Evolutionary conservation across 164 flowering plant genomes (phyloP), one percentile per base, ranked within the genome.

Genomic region (Berberis vulgaris): DNA sequence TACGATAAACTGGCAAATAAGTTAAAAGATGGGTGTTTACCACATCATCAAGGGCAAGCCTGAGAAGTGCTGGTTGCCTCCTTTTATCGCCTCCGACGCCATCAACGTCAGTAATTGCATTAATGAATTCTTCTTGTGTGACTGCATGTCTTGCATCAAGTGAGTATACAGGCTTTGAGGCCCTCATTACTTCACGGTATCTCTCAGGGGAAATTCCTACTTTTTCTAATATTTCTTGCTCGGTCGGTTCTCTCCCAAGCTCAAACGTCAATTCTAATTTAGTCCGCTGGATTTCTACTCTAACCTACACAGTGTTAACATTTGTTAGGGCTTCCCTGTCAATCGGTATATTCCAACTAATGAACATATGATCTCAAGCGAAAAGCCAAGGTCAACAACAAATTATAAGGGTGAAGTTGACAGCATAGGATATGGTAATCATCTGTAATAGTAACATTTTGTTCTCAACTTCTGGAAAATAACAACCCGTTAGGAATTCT

Each of bases 41-140:
- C 91, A 95, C 99, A 77, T 95, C 99, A 79, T 95, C 99, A 12
- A 95, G 76, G 58, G 99, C 99, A 62, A 95, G 96, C 78, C 99
- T 81, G 72, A 89, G 89, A 69, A 89, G 84, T 43, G 97, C 90
- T 8, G 90, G 86, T 65, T 84, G 91, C 75, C 79, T 82, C 63
- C 81, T 67, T 62, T 78, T 80, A 62, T 88, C 95, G 54, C 80
- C 80, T 60, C 81, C 84, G n/a, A 73, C 84, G 7, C 89, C 91
- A 64, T 88, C 96, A 65, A 73, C 71, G 70, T 91, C 96, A 54
- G 88, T 69, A 58, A 91, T 74, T 2, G 80, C 92, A 63, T 81
- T 79, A 61, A 91, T 84, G 61, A 83, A 78, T 78, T 95, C 99
- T 70, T 94, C 99, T 70, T 85, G 88, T 5, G 99, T 95, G 39